Evolutionary conservation across 306 rosid genomes (phyloP).

Genomic region (Styphnolobium japonicum): DNA sequence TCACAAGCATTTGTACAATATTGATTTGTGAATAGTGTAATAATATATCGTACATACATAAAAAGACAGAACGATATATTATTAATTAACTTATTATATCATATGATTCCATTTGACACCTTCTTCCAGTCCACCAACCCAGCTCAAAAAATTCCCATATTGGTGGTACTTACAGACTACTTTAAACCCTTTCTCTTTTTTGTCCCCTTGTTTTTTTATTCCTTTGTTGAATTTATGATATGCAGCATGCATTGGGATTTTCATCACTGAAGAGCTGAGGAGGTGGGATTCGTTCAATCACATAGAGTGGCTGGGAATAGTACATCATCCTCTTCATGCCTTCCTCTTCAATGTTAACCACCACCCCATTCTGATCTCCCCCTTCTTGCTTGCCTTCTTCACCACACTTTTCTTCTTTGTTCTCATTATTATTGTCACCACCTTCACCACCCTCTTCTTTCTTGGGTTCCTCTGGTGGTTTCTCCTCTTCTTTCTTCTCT

Average conservation of each 20-base stretch:
- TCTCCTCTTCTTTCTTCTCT: conserved; percentile 54
- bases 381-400: conserved; percentile 41
- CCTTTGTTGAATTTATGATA: conserved; percentile 38
- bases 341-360: conserved; percentile 50
- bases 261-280: conserved; percentile 97
- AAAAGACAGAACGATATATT: conserved; percentile 33
- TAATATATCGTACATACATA: conserved; percentile 40
- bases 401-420: conserved; percentile 31
- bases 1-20: conserved; percentile 27
- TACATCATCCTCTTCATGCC: conserved; percentile 77
- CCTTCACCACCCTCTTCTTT: conserved; percentile 46
- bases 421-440: conserved; percentile 18
- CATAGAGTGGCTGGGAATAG: conserved; percentile 68
- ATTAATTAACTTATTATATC: conserved; percentile 18
- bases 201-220: background rate
- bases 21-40: background rate
- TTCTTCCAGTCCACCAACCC: conserved; percentile 25
- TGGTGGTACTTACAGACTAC: conserved; percentile 19
- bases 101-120: conserved; percentile 19
- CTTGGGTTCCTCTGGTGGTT: conserved; percentile 42
- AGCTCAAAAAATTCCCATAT: conserved; percentile 21
- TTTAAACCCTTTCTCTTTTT: background rate
- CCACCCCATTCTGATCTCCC: conserved; percentile 12
- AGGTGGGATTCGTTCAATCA: conserved; percentile 71
- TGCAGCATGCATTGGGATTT: conserved; percentile 92